phyloP scores from a whole-genome alignment of 2,329 filamentous ascomycete species.

The Botrytis fragariae region DNA sequence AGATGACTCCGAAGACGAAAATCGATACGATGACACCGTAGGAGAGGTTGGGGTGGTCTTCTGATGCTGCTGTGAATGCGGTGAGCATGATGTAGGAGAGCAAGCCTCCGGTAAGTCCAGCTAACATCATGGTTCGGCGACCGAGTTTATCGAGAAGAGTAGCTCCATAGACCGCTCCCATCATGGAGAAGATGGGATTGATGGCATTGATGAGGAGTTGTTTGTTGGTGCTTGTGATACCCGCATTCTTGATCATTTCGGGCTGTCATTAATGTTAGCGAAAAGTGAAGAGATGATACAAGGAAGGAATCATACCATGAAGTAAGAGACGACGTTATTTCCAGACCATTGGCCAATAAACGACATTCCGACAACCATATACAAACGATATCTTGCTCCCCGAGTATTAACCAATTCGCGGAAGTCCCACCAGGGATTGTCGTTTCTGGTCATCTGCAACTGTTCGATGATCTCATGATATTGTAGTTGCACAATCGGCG shows the following conservation, averaged over 20 bases:
- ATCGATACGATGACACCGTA: constrained; percentile 49
- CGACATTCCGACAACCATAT: constrained; percentile 51
- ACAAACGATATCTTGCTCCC: constrained; percentile 48
- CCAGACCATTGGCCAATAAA: constrained; percentile 52
- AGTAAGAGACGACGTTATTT: constrained; percentile 45
- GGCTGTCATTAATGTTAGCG: constrained; percentile 35
- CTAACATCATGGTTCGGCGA: constrained; percentile 43
- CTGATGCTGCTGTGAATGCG: constrained; percentile 34
- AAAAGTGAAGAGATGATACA: background rate
- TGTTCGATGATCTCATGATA: constrained; percentile 56
- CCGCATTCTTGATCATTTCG: constrained; percentile 44
- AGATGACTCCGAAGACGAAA: constrained; percentile 46
- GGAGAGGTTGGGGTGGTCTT: constrained; percentile 41
- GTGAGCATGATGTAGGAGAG: constrained; percentile 31
- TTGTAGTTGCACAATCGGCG: constrained; percentile 54
- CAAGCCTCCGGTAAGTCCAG: constrained; percentile 34
- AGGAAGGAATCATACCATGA: constrained; percentile 27
- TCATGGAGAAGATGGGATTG: constrained; percentile 42
- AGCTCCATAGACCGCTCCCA: constrained; percentile 45
- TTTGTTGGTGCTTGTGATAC: constrained; percentile 33
- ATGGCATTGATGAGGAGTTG: constrained; percentile 41
- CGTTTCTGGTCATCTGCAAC: constrained; percentile 46
- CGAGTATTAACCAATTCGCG: constrained; percentile 50
- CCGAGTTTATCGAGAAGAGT: constrained; percentile 45
- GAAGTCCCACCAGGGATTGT: constrained; percentile 62